phyloP scores from a whole-genome alignment of 352 stramenopile genomes.

The Globisporangium carolinianum region DNA sequence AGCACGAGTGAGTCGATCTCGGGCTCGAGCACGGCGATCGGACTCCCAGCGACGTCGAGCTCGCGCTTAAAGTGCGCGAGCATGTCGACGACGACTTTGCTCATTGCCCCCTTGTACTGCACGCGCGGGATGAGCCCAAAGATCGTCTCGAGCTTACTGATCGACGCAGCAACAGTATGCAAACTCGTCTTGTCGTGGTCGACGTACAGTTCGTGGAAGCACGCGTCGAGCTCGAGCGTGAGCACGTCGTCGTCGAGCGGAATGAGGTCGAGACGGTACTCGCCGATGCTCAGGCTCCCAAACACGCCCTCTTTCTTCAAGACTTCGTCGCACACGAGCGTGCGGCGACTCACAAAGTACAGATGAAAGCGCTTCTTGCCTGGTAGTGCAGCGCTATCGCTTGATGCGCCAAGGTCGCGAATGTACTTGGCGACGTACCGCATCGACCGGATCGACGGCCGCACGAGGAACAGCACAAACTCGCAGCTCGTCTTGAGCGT shows the following conservation, averaged over 20 bases:
- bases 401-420: slow-evolving; percentile 33
- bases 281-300: slow-evolving; percentile 76
- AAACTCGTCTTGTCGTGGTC: slow-evolving; percentile 87
- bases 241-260: slow-evolving; percentile 94
- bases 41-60: slow-evolving; percentile 75
- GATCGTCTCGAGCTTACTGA: slow-evolving; percentile 92
- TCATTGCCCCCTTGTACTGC: slow-evolving; percentile 90
- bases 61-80: slow-evolving; percentile 91
- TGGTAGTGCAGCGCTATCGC: slow-evolving; percentile 13
- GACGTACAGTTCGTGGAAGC: slow-evolving; percentile 84
- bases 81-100: slow-evolving; percentile 90
- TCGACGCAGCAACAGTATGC: slow-evolving; percentile 80
- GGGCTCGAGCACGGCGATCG: slow-evolving; percentile 66
- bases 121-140: slow-evolving; percentile 91
- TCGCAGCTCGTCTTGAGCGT: slow-evolving; percentile 79
- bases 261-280: slow-evolving; percentile 93
- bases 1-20: slow-evolving; percentile 94
- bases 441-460: slow-evolving; percentile 66
- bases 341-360: slow-evolving; percentile 88
- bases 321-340: slow-evolving; percentile 88
- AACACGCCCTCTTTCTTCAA: slow-evolving; percentile 89
- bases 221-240: slow-evolving; percentile 88
- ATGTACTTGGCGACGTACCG: slow-evolving; percentile 79
- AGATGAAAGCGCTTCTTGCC: slow-evolving; percentile 80
- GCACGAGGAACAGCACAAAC: slow-evolving; percentile 87